Evolutionary conservation across 2,329 filamentous ascomycete genomes (phyloP).

Genomic region (Cladosporium austrohemisphaericum): DNA sequence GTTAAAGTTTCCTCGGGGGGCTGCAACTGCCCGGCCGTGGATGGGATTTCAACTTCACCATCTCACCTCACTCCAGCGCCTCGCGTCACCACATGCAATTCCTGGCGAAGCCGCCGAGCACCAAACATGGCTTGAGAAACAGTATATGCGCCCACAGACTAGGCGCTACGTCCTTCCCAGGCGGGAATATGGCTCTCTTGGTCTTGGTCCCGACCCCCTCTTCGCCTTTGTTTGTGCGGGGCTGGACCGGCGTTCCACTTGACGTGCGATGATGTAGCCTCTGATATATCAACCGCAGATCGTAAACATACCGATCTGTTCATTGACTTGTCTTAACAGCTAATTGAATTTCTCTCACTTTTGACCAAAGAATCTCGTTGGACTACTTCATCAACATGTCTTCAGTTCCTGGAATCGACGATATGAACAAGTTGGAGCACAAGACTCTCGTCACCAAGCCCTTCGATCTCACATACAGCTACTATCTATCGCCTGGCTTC

Average conservation of each 20-base stretch:
- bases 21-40: too few species aligned
- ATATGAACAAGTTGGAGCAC: constrained; percentile 27
- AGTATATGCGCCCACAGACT: too few species aligned
- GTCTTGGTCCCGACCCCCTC: neutral
- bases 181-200: constrained; percentile 5
- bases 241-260: neutral
- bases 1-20: too few species aligned
- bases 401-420: constrained; percentile 8
- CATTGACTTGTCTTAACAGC: neutral
- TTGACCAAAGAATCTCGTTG: too few species aligned
- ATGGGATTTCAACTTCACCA: too few species aligned
- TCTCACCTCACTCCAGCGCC: too few species aligned
- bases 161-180: too few species aligned
- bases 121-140: neutral
- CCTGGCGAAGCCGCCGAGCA: too few species aligned
- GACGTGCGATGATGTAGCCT: constrained; percentile 5
- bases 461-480: constrained; percentile 28
- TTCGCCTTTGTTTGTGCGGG: constrained; percentile 4
- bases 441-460: constrained; percentile 25
- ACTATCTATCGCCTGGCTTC: constrained; percentile 29
- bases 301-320: neutral
- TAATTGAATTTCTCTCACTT: too few species aligned
- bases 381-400: constrained; percentile 7
- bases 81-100: too few species aligned
- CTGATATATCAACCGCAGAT: constrained; percentile 1